phyloP scores from a whole-genome alignment of 2,329 filamentous ascomycete species.

The Seiridium unicorne region DNA sequence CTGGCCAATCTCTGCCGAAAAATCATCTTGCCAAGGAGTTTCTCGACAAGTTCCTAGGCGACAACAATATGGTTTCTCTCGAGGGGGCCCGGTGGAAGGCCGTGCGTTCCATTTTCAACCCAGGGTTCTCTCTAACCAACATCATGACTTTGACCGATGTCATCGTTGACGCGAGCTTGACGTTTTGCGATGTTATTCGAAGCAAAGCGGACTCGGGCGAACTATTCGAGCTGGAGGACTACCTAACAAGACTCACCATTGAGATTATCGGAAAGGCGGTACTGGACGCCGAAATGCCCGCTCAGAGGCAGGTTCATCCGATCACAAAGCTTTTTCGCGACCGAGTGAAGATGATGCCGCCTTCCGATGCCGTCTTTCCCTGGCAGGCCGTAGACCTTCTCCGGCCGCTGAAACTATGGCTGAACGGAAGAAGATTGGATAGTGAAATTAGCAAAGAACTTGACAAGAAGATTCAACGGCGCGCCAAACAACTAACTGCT shows the following conservation, averaged over 20 bases:
- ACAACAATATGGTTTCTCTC: background rate
- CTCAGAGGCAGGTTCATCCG: background rate
- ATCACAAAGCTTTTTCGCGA: background rate
- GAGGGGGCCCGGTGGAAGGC: background rate
- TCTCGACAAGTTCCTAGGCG: background rate
- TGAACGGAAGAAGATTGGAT: background rate
- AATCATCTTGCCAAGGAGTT: background rate
- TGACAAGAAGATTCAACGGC: background rate
- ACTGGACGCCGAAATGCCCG: background rate
- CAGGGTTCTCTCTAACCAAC: background rate
- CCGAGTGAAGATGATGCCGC: background rate
- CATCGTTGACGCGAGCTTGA: background rate
- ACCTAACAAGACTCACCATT: background rate
- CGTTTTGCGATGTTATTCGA: background rate
- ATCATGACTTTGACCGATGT: background rate
- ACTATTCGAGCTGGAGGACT: background rate
- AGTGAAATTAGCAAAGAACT: background rate
- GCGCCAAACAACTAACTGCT: background rate
- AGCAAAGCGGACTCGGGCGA: background rate
- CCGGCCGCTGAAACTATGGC: background rate
- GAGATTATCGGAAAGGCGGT: slow-evolving; percentile 1
- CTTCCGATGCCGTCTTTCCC: background rate
- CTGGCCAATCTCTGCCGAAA: background rate
- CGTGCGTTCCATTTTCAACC: background rate
- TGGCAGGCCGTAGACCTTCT: background rate